Conservation (phyloP, 371 early-diverging fungal species). For the Conidiobolus incongruus region DNA sequence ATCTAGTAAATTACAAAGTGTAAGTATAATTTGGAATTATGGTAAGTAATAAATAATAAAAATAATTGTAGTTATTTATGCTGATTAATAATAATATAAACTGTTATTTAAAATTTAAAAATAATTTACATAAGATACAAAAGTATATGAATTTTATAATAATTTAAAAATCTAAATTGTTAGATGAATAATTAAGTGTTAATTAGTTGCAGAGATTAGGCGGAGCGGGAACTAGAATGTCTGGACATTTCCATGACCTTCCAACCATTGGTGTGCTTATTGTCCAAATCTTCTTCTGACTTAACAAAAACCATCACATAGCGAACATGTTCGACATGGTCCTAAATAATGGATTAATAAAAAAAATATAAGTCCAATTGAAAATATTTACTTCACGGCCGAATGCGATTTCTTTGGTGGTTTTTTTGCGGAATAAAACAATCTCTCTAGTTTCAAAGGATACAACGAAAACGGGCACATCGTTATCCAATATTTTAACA, state of each 20-base stretch:
- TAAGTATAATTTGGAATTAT: no score
- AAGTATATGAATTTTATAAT: no score
- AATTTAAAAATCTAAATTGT: no score
- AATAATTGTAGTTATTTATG: no score
- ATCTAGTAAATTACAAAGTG: no score
- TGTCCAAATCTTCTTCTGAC: constrained; percentile 60
- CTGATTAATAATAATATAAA: no score
- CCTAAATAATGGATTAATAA: constrained; percentile 11
- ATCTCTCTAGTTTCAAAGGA: constrained; percentile 88
- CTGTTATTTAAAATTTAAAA: no score
- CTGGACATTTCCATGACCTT: constrained; percentile 77
- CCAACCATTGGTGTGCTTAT: constrained; percentile 80
- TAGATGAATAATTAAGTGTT: no score
- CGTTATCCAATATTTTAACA: constrained; percentile 70
- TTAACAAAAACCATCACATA: constrained; percentile 80
- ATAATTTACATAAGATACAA: no score
- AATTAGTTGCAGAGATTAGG: no score
- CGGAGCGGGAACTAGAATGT: constrained; percentile 10
- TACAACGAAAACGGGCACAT: constrained; percentile 68
- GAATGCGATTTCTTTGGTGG: constrained; percentile 56
- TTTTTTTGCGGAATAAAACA: constrained; percentile 71
- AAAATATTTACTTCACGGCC: constrained; percentile 41
- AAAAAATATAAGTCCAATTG: neutral
- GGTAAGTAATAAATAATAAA: no score
- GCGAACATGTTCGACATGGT: constrained; percentile 62